These are phyloP conservation scores for Verticillium zaregamsianum DNA, from an alignment of 2,329 filamentous ascomycete genomes.

Conservation along the genomic window DNA sequence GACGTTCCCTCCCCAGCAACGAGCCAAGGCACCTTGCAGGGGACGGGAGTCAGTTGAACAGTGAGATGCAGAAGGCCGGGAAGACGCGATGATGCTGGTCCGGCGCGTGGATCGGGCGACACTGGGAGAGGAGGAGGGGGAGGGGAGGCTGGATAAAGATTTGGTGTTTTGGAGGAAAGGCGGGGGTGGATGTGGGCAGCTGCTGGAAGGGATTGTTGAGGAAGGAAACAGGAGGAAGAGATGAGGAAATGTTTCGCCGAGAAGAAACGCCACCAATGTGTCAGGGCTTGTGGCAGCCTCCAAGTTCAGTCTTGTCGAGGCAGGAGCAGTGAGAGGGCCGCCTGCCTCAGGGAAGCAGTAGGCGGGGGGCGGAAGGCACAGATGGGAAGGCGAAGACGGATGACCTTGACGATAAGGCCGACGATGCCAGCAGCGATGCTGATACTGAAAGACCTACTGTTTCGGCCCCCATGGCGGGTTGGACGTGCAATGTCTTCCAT, in stretches of 20 bases:
- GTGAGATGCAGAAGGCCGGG: slow-evolving; percentile 1
- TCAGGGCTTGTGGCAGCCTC: neutral
- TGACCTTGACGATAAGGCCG: too few relatives aligned
- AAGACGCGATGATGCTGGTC: neutral
- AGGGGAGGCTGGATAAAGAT: neutral
- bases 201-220: neutral
- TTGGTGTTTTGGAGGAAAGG: neutral
- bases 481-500: too few relatives aligned
- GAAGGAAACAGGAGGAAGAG: neutral
- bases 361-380: neutral
- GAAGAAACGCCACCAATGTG: slow-evolving; percentile 6
- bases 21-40: neutral
- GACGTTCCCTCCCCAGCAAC: neutral
- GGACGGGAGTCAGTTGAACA: neutral
- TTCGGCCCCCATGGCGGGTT: too few relatives aligned
- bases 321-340: neutral
- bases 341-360: neutral
- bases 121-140: neutral
- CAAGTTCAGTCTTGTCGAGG: neutral
- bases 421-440: neutral
- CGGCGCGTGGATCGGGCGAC: neutral
- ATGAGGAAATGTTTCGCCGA: neutral
- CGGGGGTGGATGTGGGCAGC: neutral
- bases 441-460: too few relatives aligned
- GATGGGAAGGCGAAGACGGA: neutral